phyloP scores from a whole-genome alignment of 2,329 filamentous ascomycete genomes.

The Alternaria tenuissima region DNA sequence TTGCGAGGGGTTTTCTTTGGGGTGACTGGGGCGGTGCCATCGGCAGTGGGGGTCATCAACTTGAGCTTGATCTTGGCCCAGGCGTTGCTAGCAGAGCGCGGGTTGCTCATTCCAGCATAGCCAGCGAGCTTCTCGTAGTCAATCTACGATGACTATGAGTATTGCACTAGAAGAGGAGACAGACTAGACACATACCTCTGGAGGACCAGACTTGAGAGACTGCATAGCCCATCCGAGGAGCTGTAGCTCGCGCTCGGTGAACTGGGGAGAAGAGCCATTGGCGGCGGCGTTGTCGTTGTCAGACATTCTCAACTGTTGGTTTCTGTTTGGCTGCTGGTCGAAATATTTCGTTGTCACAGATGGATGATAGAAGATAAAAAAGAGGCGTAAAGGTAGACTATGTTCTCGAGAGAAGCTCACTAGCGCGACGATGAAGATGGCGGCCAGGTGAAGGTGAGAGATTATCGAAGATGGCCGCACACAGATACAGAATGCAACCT shows the following conservation, averaged over 20 bases:
- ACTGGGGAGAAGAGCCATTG: constrained; percentile 22
- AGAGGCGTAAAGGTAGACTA: not conserved
- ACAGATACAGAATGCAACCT: constrained; percentile 3
- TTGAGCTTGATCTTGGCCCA: constrained; percentile 49
- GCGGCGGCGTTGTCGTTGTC: constrained; percentile 27
- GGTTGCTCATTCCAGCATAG: constrained; percentile 49
- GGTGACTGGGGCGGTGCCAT: constrained; percentile 19
- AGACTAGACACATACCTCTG: constrained; percentile 32
- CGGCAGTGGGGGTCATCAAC: constrained; percentile 26
- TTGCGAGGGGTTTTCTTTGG: constrained; percentile 36
- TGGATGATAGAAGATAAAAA: constrained; percentile 1
- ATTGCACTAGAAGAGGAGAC: not conserved
- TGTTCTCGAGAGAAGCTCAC: not conserved
- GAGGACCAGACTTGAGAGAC: constrained; percentile 49
- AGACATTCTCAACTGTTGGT: constrained; percentile 32
- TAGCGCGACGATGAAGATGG: constrained; percentile 11
- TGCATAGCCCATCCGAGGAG: constrained; percentile 49
- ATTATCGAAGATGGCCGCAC: constrained; percentile 1
- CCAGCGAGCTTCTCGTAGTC: constrained; percentile 49
- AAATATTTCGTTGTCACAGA: not conserved
- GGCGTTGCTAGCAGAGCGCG: constrained; percentile 49
- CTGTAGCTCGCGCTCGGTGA: constrained; percentile 49
- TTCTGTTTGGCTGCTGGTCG: not conserved
- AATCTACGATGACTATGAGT: constrained; percentile 36
- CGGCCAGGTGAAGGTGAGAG: constrained; percentile 24